Conservation (phyloP, 805 yeast genomes). For the Lachancea quebecensis region DNA sequence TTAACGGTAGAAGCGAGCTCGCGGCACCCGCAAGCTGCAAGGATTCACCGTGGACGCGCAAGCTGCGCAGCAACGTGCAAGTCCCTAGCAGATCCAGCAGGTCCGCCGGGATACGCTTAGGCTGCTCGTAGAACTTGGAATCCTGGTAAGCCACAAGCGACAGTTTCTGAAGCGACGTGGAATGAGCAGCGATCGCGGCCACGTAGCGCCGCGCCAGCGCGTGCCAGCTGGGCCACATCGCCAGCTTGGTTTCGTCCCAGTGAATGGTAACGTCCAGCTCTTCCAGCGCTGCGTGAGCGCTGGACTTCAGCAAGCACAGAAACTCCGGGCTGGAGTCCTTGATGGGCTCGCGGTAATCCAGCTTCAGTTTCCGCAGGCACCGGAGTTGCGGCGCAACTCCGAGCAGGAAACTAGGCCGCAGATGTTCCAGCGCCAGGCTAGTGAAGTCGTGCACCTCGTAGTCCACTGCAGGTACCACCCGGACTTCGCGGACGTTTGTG, state of each 20-base stretch:
- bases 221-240: slow-evolving; percentile 19
- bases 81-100: slow-evolving; percentile 13
- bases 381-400: slow-evolving; percentile 24
- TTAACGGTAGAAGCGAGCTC: slow-evolving; percentile 15
- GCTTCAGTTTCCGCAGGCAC: slow-evolving; percentile 25
- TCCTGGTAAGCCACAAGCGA: slow-evolving; percentile 39
- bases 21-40: slow-evolving; percentile 22
- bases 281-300: slow-evolving; percentile 16
- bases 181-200: slow-evolving; percentile 16
- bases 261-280: slow-evolving; percentile 37
- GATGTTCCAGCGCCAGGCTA: slow-evolving; percentile 5
- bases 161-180: slow-evolving; percentile 26
- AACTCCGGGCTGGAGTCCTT: slow-evolving; percentile 38
- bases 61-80: slow-evolving; percentile 28
- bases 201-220: slow-evolving; percentile 16
- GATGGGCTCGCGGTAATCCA: slow-evolving; percentile 38
- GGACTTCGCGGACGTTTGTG: slow-evolving; percentile 34
- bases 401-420: slow-evolving; percentile 25
- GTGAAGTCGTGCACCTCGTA: slow-evolving; percentile 11
- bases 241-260: slow-evolving; percentile 33
- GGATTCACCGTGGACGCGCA: slow-evolving; percentile 38
- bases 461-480: slow-evolving; percentile 14
- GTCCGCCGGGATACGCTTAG: slow-evolving; percentile 25
- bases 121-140: slow-evolving; percentile 28
- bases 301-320: slow-evolving; percentile 17